Percentiles rank a stretch among this genome's conserved stretches.
phyloP scores from a whole-genome alignment of 164 flowering plant genomes.

The Aristolochia contorta region DNA sequence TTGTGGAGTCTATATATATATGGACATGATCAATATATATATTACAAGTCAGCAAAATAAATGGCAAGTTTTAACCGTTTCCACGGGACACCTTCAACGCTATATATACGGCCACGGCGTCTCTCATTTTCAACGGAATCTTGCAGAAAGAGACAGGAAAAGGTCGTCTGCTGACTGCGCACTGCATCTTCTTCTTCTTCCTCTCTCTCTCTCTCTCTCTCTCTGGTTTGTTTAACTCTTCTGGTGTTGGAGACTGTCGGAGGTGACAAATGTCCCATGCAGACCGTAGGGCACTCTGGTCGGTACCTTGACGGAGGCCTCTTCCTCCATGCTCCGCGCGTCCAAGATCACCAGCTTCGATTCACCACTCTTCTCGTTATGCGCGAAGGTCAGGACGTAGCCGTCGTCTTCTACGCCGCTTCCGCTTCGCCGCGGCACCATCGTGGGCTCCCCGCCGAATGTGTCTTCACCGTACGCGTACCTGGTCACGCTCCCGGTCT shows the following conservation, averaged over 20 bases:
- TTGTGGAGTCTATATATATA: no score
- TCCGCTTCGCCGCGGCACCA: constrained; percentile 4
- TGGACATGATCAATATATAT: no score
- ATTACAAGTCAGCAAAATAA: no score
- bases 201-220: no score
- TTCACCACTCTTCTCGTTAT: constrained; percentile 28
- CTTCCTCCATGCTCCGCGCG: constrained; percentile 40
- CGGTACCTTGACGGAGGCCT: constrained; percentile 59
- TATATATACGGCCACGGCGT: no score
- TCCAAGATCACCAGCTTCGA: constrained; percentile 69
- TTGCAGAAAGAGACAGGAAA: no score
- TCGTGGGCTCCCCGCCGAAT: constrained; percentile 45
- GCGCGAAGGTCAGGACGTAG: constrained; percentile 28
- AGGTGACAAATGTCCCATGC: constrained; percentile 52
- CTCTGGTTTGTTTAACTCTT: no score
- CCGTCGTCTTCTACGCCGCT: constrained; percentile 30
- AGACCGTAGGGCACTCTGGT: constrained; percentile 90
- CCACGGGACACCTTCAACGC: no score
- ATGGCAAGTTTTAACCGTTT: no score
- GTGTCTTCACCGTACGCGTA: constrained; percentile 24
- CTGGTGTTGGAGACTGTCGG: background rate
- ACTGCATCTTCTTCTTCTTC: no score
- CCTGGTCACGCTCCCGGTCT: constrained; percentile 21
- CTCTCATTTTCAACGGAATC: no score
- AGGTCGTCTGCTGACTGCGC: no score